These are phyloP conservation scores for Aspergillus panamensis DNA, from an alignment of 495 filamentous ascomycete genomes.

Conservation along the genomic window DNA sequence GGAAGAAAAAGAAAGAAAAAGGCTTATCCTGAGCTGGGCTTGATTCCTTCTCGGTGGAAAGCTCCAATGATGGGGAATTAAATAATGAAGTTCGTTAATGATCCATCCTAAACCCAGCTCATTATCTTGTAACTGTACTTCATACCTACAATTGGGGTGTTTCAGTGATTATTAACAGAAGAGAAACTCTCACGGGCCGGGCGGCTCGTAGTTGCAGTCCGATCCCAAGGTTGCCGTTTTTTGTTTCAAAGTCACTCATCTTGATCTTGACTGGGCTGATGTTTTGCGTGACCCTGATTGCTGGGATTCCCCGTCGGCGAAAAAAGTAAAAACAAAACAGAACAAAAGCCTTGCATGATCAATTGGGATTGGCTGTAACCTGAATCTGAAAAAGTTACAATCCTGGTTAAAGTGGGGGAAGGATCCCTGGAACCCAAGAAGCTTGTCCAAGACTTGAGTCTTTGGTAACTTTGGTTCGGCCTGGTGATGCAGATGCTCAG, in stretches of 20 bases:
- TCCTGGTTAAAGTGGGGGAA: constrained; percentile 18
- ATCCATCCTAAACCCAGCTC: not conserved
- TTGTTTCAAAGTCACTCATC: not conserved
- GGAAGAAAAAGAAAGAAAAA: not conserved
- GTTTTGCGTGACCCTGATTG: constrained; percentile 20
- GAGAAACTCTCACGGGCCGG: not conserved
- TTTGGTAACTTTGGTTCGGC: constrained; percentile 5
- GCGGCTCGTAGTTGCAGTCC: not conserved
- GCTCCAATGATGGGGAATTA: not conserved
- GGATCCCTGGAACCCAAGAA: constrained; percentile 26
- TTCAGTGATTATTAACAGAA: not conserved
- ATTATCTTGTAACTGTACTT: not conserved
- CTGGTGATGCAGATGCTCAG: not conserved
- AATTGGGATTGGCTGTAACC: constrained; percentile 10
- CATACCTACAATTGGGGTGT: not conserved
- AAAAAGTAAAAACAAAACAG: constrained; percentile 13
- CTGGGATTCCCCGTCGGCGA: constrained; percentile 6
- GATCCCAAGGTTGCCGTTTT: not conserved
- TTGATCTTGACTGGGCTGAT: not conserved
- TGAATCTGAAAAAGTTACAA: not conserved
- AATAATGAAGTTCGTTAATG: no score
- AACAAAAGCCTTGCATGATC: constrained; percentile 1
- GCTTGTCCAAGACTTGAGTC: constrained; percentile 24
- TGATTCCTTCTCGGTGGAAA: not conserved
- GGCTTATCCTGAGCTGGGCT: not conserved